A percentile compares a stretch with the other conserved stretches of the same genome.
These are phyloP conservation scores for Neurospora intermedia DNA, from an alignment of 495 filamentous ascomycete species.

Conservation along the genomic window DNA sequence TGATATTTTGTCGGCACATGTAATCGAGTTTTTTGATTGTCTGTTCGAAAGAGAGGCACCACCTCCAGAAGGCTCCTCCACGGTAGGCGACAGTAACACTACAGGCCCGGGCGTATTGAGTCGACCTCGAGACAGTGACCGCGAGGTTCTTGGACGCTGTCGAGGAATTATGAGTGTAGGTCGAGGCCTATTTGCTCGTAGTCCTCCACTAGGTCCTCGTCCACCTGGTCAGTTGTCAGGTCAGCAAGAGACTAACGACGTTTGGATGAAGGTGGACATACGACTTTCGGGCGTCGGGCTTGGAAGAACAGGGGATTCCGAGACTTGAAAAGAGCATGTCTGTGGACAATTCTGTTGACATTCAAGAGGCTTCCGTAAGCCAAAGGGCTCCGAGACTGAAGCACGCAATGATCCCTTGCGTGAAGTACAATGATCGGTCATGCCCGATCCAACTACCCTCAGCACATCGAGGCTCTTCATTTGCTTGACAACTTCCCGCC, in stretches of 20 bases:
- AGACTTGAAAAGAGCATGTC: constrained; percentile 2
- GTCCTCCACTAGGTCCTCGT: constrained; percentile 4
- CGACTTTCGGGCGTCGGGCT: constrained; percentile 21
- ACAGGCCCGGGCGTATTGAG: constrained; percentile 4
- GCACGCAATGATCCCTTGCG: constrained; percentile 6
- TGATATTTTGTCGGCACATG: neutral
- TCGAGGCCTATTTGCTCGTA: neutral
- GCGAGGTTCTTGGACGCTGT: constrained; percentile 14
- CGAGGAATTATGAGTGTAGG: constrained; percentile 12
- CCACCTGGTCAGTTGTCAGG: neutral
- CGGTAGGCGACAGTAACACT: constrained; percentile 22
- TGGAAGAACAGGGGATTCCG: constrained; percentile 14
- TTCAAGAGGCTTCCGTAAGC: constrained; percentile 10
- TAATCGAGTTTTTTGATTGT: neutral
- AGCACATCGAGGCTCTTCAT: constrained; percentile 31
- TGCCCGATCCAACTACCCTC: constrained; percentile 5
- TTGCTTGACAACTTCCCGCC: constrained; percentile 48
- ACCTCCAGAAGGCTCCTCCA: constrained; percentile 15
- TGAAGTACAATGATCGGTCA: neutral
- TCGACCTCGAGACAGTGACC: constrained; percentile 7
- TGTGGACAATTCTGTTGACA: constrained; percentile 1
- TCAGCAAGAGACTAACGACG: neutral
- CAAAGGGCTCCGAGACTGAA: constrained; percentile 17
- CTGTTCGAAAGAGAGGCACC: neutral
- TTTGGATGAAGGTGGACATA: constrained; percentile 2